These are phyloP conservation scores for Chaetothyriales sp. DNA, from an alignment of 2,329 filamentous ascomycete species.

Conservation along the genomic window DNA sequence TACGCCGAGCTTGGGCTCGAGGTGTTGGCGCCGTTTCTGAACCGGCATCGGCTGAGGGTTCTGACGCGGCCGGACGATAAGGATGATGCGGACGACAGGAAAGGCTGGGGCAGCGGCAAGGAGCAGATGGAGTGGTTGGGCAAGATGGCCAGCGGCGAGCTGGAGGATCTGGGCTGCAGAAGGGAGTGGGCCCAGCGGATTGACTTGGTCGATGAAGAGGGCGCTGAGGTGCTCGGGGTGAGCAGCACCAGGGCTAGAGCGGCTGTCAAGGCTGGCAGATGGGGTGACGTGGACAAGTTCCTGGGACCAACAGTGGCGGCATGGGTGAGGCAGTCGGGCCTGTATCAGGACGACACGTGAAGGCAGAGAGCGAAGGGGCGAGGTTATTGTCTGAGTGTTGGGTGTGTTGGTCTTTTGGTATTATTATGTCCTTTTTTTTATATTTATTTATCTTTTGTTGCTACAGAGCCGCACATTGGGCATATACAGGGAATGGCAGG, in stretches of 20 bases:
- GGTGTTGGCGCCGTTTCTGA: constrained; percentile 28
- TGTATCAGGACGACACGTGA: constrained; percentile 6
- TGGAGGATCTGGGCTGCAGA: constrained; percentile 24
- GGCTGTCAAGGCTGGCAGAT: constrained; percentile 19
- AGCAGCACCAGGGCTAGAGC: constrained; percentile 31
- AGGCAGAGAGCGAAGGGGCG: not conserved
- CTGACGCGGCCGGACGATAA: constrained; percentile 29
- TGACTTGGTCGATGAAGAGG: constrained; percentile 25
- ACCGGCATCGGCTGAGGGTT: constrained; percentile 29
- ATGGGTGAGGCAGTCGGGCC: constrained; percentile 9
- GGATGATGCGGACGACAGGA: constrained; percentile 1
- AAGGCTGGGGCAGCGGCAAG: constrained; percentile 12
- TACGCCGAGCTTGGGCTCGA: constrained; percentile 30
- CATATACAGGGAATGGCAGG: no score
- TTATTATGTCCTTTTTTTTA: no score
- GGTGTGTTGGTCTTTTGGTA: no score
- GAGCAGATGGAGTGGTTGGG: constrained; percentile 26
- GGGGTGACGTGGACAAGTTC: constrained; percentile 22
- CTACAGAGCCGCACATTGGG: no score
- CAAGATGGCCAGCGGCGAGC: constrained; percentile 19
- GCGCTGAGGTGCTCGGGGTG: constrained; percentile 21
- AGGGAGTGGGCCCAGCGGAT: constrained; percentile 30
- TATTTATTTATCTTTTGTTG: no score
- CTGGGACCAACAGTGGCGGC: constrained; percentile 16
- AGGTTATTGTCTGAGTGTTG: no score